phyloP scores from a whole-genome alignment of 768 basidiomycete species.

The Termitomyces sp. region DNA sequence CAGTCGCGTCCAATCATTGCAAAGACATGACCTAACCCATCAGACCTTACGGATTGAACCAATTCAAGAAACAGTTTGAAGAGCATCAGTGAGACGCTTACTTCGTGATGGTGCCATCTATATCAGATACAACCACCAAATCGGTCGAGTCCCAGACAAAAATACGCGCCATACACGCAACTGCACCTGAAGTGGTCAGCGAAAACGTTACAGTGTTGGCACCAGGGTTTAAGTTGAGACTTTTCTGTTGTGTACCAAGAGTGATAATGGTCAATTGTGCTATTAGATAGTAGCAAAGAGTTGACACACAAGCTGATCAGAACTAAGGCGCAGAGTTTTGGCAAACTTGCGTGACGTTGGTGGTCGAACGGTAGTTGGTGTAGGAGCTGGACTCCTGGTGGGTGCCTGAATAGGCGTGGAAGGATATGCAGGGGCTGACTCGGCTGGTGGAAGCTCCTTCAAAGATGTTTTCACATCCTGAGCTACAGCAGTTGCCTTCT shows the following conservation, averaged over 20 bases:
- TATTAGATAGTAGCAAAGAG: background rate
- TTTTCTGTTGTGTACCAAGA: slow-evolving; percentile 51
- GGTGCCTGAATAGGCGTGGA: slow-evolving; percentile 39
- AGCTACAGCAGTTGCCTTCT: background rate
- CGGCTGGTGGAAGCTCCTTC: slow-evolving; percentile 18
- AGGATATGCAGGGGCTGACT: slow-evolving; percentile 39
- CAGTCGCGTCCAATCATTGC: slow-evolving; percentile 98
- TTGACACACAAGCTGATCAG: slow-evolving; percentile 79
- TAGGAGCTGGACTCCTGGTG: slow-evolving; percentile 8
- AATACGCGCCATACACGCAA: slow-evolving; percentile 86
- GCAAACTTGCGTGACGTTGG: slow-evolving; percentile 54
- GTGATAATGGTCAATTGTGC: background rate
- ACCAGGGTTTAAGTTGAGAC: slow-evolving; percentile 76
- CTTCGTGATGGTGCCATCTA: slow-evolving; percentile 99
- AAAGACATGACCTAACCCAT: slow-evolving; percentile 93
- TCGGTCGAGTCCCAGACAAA: slow-evolving; percentile 96
- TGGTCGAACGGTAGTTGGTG: slow-evolving; percentile 10
- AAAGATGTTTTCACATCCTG: background rate
- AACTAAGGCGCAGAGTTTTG: slow-evolving; percentile 89
- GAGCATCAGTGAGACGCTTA: slow-evolving; percentile 22
- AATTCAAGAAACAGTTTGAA: background rate
- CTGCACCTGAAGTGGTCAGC: slow-evolving; percentile 72
- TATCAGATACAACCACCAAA: slow-evolving; percentile 89
- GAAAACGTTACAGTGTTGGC: slow-evolving; percentile 93
- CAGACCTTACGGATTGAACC: slow-evolving; percentile 52